Evolutionary conservation across 1,284 basidiomycete genomes (phyloP).

Genomic region (Cryptococcus maquisensis): DNA sequence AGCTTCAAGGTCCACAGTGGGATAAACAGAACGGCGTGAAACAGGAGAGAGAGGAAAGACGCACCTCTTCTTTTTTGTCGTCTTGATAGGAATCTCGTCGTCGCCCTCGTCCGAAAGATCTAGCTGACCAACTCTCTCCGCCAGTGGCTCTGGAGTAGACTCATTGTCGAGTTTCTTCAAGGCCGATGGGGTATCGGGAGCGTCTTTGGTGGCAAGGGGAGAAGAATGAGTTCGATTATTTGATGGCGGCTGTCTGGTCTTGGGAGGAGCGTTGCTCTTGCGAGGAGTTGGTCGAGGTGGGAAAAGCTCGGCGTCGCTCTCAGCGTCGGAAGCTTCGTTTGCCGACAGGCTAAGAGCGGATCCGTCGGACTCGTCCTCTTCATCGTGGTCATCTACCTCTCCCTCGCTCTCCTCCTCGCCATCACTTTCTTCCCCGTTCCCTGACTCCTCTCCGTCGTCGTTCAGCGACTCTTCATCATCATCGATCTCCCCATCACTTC

Average conservation of each 20-base stretch:
- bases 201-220: not conserved
- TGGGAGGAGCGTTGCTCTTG: too few species aligned
- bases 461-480: conserved; percentile 19
- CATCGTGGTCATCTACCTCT: conserved; percentile 35
- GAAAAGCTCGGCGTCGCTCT: not conserved
- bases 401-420: conserved; percentile 30
- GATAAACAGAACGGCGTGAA: too few species aligned
- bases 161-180: too few species aligned
- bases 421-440: conserved; percentile 23
- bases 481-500: conserved; percentile 16
- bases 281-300: not conserved
- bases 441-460: conserved; percentile 24
- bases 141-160: conserved; percentile 16
- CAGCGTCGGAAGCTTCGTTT: conserved; percentile 33
- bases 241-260: not conserved
- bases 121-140: conserved; percentile 25
- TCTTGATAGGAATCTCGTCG: conserved; percentile 43
- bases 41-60: conserved; percentile 4
- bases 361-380: conserved; percentile 18
- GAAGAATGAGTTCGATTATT: not conserved
- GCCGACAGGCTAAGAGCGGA: conserved; percentile 26
- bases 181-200: too few species aligned
- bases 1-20: too few species aligned
- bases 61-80: conserved; percentile 53
- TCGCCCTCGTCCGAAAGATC: conserved; percentile 15